Base-by-base conservation (phyloP, 331 rosid genomes). In the Malus hybrid region DNA sequence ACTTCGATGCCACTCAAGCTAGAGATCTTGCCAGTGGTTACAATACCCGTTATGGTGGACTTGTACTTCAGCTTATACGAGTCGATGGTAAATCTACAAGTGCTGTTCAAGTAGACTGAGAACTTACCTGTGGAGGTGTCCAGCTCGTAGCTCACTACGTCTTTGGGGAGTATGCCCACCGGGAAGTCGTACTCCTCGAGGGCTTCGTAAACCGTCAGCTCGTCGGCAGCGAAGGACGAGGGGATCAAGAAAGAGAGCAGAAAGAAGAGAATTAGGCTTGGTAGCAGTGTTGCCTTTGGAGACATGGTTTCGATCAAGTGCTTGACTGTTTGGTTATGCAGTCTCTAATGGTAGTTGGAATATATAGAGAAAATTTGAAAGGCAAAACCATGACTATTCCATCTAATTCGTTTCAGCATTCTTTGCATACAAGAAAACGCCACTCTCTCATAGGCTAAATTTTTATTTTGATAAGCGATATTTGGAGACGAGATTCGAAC, bases 111-210 rank as follows among this genome's bases (percentile, higher is more conserved):
- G 24, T 64, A 22, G 60, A 60, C 86, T 34, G 85, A 79, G 87
- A 87, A 91, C 73, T 84, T 44, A 28, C 95, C 91, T 0, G 86
- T 80, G 61, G 90, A 75, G 19, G 1, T 71, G 73, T 80, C 81
- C n/a, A 87, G 67, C 33, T 78, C 62, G 59, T 89, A 87, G 68
- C 86, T 69, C 62, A 70, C 0, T 1, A 65, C 88, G 3, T 87
- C 89, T 19, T 76, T 80, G 28, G 91, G 90, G 75, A 91, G 92
- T 76, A 89, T 20, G 27, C 92, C 93, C 5, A 76, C 85, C 1
- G 92, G 89, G 78, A 86, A 86, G 48, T 83, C 69, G 69, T 84
- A 83, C 28, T 70, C 68, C 69, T 89, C 78, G 39, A 87, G 85
- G 28, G 66, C 86, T 70, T 89, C 69, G 29, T 87, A 85, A 3